These are phyloP conservation scores for Actinomortierella wolfii DNA, from an alignment of 371 early-diverging fungal genomes.

Conservation along the genomic window DNA sequence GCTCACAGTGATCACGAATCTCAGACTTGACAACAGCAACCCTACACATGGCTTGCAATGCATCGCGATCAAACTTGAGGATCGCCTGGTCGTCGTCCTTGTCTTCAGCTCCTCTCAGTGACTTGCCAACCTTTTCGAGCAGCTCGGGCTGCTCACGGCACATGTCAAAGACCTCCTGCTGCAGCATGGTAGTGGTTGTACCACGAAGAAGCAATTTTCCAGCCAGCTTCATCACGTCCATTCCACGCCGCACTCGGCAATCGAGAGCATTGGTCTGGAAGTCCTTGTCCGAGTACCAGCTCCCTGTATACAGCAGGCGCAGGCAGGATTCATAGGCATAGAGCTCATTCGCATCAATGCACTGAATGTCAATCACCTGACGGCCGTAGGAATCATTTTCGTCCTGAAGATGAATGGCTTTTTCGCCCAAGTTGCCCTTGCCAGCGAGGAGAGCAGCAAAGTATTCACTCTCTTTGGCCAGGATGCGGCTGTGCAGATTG, in stretches of 20 bases:
- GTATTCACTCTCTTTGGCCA: conserved; percentile 38
- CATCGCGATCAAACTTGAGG: conserved; percentile 42
- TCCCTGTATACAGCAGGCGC: conserved; percentile 41
- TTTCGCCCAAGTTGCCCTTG: conserved; percentile 16
- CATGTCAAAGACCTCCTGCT: conserved; percentile 42
- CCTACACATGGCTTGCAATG: conserved; percentile 40
- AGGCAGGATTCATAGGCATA: conserved; percentile 41
- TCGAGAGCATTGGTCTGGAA: conserved; percentile 37
- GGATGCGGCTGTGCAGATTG: conserved; percentile 30
- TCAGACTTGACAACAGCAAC: conserved; percentile 34
- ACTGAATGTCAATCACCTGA: conserved; percentile 39
- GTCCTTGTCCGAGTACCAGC: conserved; percentile 44
- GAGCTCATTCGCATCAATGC: conserved; percentile 32
- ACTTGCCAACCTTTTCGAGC: conserved; percentile 35
- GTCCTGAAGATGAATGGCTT: conserved; percentile 20
- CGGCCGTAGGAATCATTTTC: conserved; percentile 25
- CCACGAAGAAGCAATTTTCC: conserved; percentile 21
- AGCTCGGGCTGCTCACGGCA: conserved; percentile 41
- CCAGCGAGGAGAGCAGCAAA: conserved; percentile 30
- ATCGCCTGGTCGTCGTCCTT: conserved; percentile 44
- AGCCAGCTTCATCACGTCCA: conserved; percentile 42
- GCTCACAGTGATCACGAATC: conserved; percentile 43
- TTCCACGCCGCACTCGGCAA: conserved; percentile 37
- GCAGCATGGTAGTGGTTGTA: conserved; percentile 29
- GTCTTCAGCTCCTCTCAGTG: conserved; percentile 28